These are phyloP conservation scores for Abrus pulchellus DNA, from an alignment of 306 rosid genomes.

Conservation along the genomic window DNA sequence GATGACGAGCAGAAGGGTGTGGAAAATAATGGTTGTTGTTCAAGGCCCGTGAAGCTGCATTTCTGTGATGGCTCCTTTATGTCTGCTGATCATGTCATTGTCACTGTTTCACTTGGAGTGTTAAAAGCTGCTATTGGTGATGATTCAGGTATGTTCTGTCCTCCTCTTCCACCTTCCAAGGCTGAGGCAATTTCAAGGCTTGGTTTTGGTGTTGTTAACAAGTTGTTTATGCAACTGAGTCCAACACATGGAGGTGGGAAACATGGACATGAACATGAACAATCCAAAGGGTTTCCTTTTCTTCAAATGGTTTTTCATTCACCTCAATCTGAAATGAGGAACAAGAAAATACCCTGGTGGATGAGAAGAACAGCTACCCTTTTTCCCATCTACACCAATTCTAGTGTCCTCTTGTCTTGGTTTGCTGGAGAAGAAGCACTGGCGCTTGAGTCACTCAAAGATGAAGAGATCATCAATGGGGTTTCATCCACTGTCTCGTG, in stretches of 20 bases:
- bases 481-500: slow-evolving; percentile 71
- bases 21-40: slow-evolving; percentile 52
- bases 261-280: slow-evolving; percentile 38
- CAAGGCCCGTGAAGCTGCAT: slow-evolving; percentile 83
- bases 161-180: slow-evolving; percentile 86
- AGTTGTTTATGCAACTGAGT: slow-evolving; percentile 81
- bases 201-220: slow-evolving; percentile 97
- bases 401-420: slow-evolving; percentile 83
- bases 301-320: slow-evolving; percentile 82
- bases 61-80: slow-evolving; percentile 77
- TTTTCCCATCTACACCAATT: slow-evolving; percentile 74
- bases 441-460: slow-evolving; percentile 75
- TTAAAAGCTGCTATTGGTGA: slow-evolving; percentile 79
- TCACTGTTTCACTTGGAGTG: slow-evolving; percentile 92
- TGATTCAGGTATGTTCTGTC: slow-evolving; percentile 73
- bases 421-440: slow-evolving; percentile 92
- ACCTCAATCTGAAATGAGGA: slow-evolving; percentile 65
- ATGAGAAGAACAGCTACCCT: slow-evolving; percentile 85
- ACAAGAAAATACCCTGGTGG: slow-evolving; percentile 91
- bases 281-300: slow-evolving; percentile 60
- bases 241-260: slow-evolving; percentile 36
- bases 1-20: not conserved
- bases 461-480: slow-evolving; percentile 77
- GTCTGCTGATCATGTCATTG: slow-evolving; percentile 87
- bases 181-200: slow-evolving; percentile 87